Evolutionary conservation across 441 rosid species (phyloP), one percentile per base, ranked within the genome.

Genomic region (Erodium moschatum): DNA sequence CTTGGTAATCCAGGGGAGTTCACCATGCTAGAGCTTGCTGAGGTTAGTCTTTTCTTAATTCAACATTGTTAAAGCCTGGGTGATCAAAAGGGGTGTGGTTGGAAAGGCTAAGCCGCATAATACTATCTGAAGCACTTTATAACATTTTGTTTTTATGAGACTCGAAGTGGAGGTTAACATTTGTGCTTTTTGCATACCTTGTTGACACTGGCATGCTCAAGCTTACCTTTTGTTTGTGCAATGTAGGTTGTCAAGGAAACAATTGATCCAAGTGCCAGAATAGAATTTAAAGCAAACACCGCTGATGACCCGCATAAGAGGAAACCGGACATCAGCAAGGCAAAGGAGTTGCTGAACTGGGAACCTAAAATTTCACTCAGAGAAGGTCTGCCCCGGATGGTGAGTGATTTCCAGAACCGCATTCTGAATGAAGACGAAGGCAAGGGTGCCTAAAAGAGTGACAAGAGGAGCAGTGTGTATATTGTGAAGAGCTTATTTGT

Each of bases 1-100:
- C 42, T 38, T 38, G 42, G 42, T 38, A 38, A 38, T 38, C 42
- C 42, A 38, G 42, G 42, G 8, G 98, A 93, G 74, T 93, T 93
- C 81, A 93, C 97, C 52, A 93, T 93, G 98, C 84, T 93, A 65
- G 98, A 93, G 76, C 94, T 93, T 70, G 96, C 97, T 48, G 92
- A 93, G 97, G 97, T 93, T 77, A 76, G 86, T 69, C 67, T 48
- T 75, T 44, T 66, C 46, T 65, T 9, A 29, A 38, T 20, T 1
- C 0, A 18, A 3, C 21, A 18, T 56, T 56, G 27, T 19, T 1
- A 6, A 18, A 56, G 13, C 29, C 6, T 33, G 1, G 64, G 27
- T 24, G 27, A 24, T 24, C 27, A 24, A 2, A 24, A 24, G 27
- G 27, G 2, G 27, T 24, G 27, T 24, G 27, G 27, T 24, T 24